Conservation (phyloP, 2,329 filamentous ascomycete species). For the Aspergillus alliaceus region DNA sequence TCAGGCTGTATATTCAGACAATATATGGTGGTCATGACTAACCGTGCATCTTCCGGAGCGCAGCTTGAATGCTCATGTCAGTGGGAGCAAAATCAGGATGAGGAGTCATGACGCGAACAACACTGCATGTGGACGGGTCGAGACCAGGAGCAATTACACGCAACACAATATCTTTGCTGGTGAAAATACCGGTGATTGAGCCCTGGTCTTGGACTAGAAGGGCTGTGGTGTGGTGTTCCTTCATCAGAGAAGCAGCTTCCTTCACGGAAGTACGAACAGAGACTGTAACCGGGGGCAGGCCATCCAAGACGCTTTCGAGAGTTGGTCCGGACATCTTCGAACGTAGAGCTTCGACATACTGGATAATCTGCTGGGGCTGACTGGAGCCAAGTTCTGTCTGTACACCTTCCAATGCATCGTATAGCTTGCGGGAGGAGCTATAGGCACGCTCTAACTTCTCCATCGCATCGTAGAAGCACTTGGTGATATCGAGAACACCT, state of each 20-base stretch:
- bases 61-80: constrained; percentile 98
- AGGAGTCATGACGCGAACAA: constrained; percentile 98
- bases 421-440: constrained; percentile 94
- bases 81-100: constrained; percentile 98
- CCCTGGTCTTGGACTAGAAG: constrained; percentile 95
- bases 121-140: constrained; percentile 91
- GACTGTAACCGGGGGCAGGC: constrained; percentile 88
- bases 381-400: constrained; percentile 94
- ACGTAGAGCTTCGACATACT: constrained; percentile 94
- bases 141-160: constrained; percentile 96
- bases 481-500: constrained; percentile 96
- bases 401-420: constrained; percentile 95
- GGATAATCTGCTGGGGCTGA: constrained; percentile 97
- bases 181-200: constrained; percentile 98
- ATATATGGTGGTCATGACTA: constrained; percentile 38
- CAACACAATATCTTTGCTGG: constrained; percentile 97
- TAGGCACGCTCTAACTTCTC: constrained; percentile 98
- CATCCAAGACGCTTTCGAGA: constrained; percentile 88
- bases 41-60: constrained; percentile 99
- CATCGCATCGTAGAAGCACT: constrained; percentile 99
- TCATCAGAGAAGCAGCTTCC: constrained; percentile 94
- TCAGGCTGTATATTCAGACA: background rate
- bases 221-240: constrained; percentile 97
- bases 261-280: constrained; percentile 94
- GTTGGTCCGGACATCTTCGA: constrained; percentile 98